Base-by-base conservation (phyloP, 306 rosid species). In the Ormosia semicastrata region DNA sequence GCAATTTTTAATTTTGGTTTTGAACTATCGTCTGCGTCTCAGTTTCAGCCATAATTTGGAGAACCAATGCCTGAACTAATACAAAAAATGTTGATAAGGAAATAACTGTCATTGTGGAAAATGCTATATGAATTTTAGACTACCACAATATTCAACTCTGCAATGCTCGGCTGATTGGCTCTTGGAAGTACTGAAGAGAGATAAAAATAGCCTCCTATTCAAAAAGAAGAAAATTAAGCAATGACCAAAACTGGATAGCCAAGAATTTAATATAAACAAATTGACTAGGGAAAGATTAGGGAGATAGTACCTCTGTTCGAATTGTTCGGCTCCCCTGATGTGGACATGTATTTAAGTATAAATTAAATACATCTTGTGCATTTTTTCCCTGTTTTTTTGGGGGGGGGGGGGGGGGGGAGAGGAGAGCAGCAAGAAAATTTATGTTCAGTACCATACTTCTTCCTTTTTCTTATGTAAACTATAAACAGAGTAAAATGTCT, bases 321-420 rank as follows among this genome's bases (percentile, higher is more conserved):
- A 95, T 93, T 39, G 99, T 95, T 84, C 97, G 93, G 86, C 99
- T 95, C 66, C 99, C 99, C 84, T 95, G 99, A 73, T 88, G 81
- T 2, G 99, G 98, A 78, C 99, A 95, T 34, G 96, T 95, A 80
- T 95, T 95, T 76, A 92, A 85, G 88, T 95, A 95, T 30, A 78
- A 82, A 80, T 82, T 47, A 54, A 95, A 95, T 15, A 84, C 85
- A 41, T 89, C 93, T 24, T 74, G 80, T 30, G 86, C 93, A 68
- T 84, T 83, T 80, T 89, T 87, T 40, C 88, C 94, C 99, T 92
- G 82, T 43, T 80, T 78, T 53, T 64, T 44, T 9, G 18, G 32
- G 62, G 70, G 37, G 59, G 10, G 13, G 60, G 33, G 24, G 24
- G 24, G 24, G 24, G 24, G 24, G 24, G 24, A 24, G 24, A 56